Evolutionary conservation across 177 flowering plant genomes (phyloP).

Genomic region (Vitis hybrid): DNA sequence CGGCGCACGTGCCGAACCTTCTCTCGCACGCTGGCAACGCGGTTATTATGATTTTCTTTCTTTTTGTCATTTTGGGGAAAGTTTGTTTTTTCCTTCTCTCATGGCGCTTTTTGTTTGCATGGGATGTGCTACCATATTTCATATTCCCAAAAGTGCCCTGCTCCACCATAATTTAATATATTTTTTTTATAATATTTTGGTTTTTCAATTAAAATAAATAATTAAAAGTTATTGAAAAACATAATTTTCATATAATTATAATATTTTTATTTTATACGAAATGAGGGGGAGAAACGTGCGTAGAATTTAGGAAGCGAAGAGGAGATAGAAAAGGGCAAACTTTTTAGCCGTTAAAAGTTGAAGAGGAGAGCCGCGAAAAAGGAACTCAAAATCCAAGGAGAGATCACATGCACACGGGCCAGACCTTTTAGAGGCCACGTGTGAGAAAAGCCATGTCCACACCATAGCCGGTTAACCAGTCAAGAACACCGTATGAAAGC

Average conservation of each 20-base stretch:
- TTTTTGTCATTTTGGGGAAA: no score
- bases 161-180: not conserved
- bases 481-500: no score
- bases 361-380: not conserved
- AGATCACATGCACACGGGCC: slow-evolving; percentile 6
- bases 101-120: not conserved
- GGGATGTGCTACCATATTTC: not conserved
- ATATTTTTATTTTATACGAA: no score
- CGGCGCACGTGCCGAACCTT: slow-evolving; percentile 16
- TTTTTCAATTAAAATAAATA: no score
- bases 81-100: not conserved
- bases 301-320: no score
- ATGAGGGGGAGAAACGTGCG: no score
- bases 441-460: no score
- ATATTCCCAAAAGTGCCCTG: not conserved
- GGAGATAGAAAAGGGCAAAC: not conserved
- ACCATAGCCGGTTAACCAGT: no score
- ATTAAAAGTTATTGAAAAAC: no score
- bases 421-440: not conserved
- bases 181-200: no score
- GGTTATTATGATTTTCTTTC: not conserved
- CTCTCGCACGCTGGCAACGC: slow-evolving; percentile 12
- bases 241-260: no score
- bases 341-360: not conserved
- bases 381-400: not conserved